Evolutionary conservation across 306 rosid genomes (phyloP).

Genomic region (Betula pendula): DNA sequence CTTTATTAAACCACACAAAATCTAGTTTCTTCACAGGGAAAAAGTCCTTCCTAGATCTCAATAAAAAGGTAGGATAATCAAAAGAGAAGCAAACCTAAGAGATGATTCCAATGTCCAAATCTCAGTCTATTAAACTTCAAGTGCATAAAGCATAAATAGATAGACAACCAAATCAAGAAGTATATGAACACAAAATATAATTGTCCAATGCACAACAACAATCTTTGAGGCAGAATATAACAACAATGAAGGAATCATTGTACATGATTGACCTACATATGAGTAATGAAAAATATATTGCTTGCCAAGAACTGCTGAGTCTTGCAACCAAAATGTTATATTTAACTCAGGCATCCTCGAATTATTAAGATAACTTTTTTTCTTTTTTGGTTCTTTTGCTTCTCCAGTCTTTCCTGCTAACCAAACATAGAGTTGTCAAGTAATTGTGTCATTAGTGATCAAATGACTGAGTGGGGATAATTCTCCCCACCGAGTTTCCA

Average conservation of each 20-base stretch:
- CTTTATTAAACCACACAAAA: no score
- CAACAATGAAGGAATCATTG: neutral
- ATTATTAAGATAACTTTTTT: neutral
- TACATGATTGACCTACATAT: neutral
- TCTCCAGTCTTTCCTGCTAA: neutral
- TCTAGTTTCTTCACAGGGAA: no score
- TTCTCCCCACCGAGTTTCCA: neutral
- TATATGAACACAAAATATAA: neutral
- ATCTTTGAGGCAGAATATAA: neutral
- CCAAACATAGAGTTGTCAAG: neutral
- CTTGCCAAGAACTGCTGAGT: neutral
- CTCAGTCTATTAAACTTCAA: neutral
- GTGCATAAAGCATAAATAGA: neutral
- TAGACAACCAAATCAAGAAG: neutral
- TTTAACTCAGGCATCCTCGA: neutral
- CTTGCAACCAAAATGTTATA: neutral
- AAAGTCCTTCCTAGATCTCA: slow-evolving; percentile 1
- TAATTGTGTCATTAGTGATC: neutral
- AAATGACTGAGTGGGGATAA: neutral
- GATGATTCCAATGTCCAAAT: neutral
- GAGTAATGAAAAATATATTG: neutral
- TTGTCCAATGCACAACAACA: neutral
- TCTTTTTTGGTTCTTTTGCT: neutral
- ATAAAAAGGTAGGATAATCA: neutral
- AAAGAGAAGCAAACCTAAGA: neutral